Evolutionary conservation across 2,329 filamentous ascomycete species (phyloP).

Genomic region (Cercospora sp.): DNA sequence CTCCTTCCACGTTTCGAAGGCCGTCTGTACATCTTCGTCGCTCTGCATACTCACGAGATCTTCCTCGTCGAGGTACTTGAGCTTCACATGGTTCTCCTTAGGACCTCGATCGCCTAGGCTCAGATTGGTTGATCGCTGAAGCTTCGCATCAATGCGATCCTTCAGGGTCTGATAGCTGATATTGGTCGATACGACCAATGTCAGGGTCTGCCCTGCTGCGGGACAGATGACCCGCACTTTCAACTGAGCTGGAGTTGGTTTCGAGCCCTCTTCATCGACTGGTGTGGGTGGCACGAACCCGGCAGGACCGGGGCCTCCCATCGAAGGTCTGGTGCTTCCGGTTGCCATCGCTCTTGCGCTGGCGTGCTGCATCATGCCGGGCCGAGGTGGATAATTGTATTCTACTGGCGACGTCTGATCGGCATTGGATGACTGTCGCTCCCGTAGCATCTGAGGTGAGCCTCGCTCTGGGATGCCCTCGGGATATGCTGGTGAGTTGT

Average conservation of each 20-base stretch:
- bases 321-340: slow-evolving; percentile 36
- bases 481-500: slow-evolving; percentile 68
- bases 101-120: slow-evolving; percentile 70
- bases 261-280: slow-evolving; percentile 42
- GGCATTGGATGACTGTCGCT: slow-evolving; percentile 46
- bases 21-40: slow-evolving; percentile 94
- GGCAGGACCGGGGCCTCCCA: slow-evolving; percentile 19
- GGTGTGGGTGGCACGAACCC: slow-evolving; percentile 19
- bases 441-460: slow-evolving; percentile 67
- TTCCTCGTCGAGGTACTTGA: slow-evolving; percentile 89
- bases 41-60: slow-evolving; percentile 92
- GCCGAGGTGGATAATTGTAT: slow-evolving; percentile 22
- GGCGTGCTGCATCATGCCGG: slow-evolving; percentile 26
- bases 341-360: slow-evolving; percentile 43
- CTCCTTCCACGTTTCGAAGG: slow-evolving; percentile 92
- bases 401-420: slow-evolving; percentile 29
- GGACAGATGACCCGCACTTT: slow-evolving; percentile 91
- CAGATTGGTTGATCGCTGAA: slow-evolving; percentile 80
- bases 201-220: slow-evolving; percentile 80
- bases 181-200: slow-evolving; percentile 92
- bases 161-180: slow-evolving; percentile 92
- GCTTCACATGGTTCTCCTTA: slow-evolving; percentile 62
- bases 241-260: slow-evolving; percentile 65
- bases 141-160: slow-evolving; percentile 93
- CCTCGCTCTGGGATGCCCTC: slow-evolving; percentile 64